These are phyloP conservation scores for Scheffersomyces cryptocercus DNA, from an alignment of 1,139 yeast genomes.

Conservation along the genomic window DNA sequence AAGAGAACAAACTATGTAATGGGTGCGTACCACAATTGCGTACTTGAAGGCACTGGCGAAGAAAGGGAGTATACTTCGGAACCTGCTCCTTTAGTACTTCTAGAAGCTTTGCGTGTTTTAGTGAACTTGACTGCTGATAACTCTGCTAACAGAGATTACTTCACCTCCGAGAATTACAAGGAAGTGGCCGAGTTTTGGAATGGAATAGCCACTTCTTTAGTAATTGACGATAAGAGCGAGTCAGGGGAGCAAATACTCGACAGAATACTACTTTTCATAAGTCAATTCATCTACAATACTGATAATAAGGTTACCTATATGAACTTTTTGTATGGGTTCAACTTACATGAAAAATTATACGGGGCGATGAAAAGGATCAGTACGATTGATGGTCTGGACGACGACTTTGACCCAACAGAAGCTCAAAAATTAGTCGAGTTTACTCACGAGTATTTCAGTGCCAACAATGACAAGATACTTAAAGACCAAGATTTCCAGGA, in stretches of 20 bases:
- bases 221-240: slow-evolving; percentile 3
- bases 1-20: too few relatives aligned
- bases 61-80: too few relatives aligned
- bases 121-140: slow-evolving; percentile 41
- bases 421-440: slow-evolving; percentile 7
- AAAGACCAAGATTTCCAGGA: slow-evolving; percentile 2
- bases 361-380: slow-evolving; percentile 2
- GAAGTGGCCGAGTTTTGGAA: slow-evolving; percentile 24
- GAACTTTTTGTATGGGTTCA: slow-evolving; percentile 14
- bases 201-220: slow-evolving; percentile 3
- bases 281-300: slow-evolving; percentile 38
- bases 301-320: slow-evolving; percentile 17
- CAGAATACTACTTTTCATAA: slow-evolving; percentile 26
- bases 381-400: neutral
- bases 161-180: slow-evolving; percentile 11
- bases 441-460: slow-evolving; percentile 8
- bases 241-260: slow-evolving; percentile 3
- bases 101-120: slow-evolving; percentile 28
- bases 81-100: slow-evolving; percentile 1
- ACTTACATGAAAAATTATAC: slow-evolving; percentile 7
- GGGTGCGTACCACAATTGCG: too few relatives aligned
- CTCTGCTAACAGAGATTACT: slow-evolving; percentile 29
- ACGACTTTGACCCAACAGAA: slow-evolving; percentile 3
- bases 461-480: slow-evolving; percentile 3
- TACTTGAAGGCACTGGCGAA: too few relatives aligned